These are phyloP conservation scores for Batrachochytrium dendrobatidis DNA, from an alignment of 371 early-diverging fungal genomes.

Conservation along the genomic window DNA sequence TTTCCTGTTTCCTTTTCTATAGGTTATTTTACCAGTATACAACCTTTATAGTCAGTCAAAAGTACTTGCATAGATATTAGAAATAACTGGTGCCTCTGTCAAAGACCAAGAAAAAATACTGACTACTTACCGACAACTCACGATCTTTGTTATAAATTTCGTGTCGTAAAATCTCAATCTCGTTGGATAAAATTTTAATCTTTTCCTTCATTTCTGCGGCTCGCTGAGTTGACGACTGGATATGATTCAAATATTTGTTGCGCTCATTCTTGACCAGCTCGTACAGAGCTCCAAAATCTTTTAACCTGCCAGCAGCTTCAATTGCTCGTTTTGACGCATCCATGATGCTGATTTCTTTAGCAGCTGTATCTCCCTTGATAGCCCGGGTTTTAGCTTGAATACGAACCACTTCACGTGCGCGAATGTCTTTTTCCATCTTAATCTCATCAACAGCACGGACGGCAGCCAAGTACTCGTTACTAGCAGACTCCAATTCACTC, in stretches of 20 bases:
- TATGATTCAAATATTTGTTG: conserved; percentile 51
- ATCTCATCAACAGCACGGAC: conserved; percentile 26
- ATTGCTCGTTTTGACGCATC: conserved; percentile 41
- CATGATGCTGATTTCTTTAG: conserved; percentile 33
- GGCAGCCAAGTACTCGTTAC: conserved; percentile 12
- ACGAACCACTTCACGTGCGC: conserved; percentile 44
- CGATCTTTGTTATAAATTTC: conserved; percentile 46
- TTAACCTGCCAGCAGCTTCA: conserved; percentile 35
- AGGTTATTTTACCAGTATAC: too few relatives aligned
- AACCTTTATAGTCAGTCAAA: too few relatives aligned
- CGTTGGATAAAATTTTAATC: conserved; percentile 43
- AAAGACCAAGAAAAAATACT: too few relatives aligned
- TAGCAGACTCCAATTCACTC: conserved; percentile 33
- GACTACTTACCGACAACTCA: conserved; percentile 38
- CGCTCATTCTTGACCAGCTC: conserved; percentile 52
- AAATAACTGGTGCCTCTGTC: too few relatives aligned
- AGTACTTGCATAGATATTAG: too few relatives aligned
- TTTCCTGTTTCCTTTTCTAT: conserved; percentile 45
- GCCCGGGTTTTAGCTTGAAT: conserved; percentile 30
- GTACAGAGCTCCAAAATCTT: conserved; percentile 45
- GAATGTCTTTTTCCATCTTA: conserved; percentile 38
- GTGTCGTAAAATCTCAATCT: conserved; percentile 49
- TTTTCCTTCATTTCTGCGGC: conserved; percentile 56
- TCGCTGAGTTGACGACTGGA: conserved; percentile 44
- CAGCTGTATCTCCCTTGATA: conserved; percentile 34